These are phyloP conservation scores for Phytophthora hybrid DNA, from an alignment of 352 stramenopile genomes.

Conservation along the genomic window DNA sequence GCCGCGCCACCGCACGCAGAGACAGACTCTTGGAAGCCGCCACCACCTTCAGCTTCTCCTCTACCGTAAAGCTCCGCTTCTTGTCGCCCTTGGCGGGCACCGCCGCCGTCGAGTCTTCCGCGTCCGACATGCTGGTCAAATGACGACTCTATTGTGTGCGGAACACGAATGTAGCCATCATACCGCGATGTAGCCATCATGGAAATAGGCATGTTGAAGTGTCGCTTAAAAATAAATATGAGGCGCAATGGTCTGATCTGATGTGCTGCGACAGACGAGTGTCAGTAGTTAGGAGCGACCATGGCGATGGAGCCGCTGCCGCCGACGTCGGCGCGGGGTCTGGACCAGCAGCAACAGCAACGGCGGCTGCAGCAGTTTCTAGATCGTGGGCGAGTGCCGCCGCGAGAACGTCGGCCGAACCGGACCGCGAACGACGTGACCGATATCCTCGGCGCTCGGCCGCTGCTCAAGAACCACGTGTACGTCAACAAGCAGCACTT, in stretches of 20 bases:
- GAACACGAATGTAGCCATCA: not conserved
- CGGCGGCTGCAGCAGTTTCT: slow-evolving; percentile 57
- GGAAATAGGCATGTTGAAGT: slow-evolving; percentile 18
- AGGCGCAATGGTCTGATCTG: not conserved
- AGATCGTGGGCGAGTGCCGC: slow-evolving; percentile 40
- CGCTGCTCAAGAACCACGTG: slow-evolving; percentile 67
- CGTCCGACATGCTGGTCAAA: slow-evolving; percentile 20
- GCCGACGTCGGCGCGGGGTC: slow-evolving; percentile 16
- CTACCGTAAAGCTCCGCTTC: slow-evolving; percentile 82
- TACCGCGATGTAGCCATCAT: slow-evolving; percentile 12
- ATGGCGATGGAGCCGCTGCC: slow-evolving; percentile 32
- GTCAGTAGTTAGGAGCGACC: not conserved
- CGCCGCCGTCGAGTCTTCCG: not conserved
- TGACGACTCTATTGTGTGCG: not conserved
- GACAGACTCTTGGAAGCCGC: slow-evolving; percentile 62
- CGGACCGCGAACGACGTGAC: slow-evolving; percentile 73
- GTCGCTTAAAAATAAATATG: slow-evolving; percentile 15
- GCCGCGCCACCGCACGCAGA: slow-evolving; percentile 60
- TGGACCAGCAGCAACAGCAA: slow-evolving; percentile 46
- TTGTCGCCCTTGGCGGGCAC: slow-evolving; percentile 44
- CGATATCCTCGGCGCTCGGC: slow-evolving; percentile 62
- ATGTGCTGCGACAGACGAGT: not conserved
- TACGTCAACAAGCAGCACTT: slow-evolving; percentile 77
- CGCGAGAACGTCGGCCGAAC: slow-evolving; percentile 38
- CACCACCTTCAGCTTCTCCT: slow-evolving; percentile 76